Conservation (phyloP, 108 stramenopile species). For the Discostella stelligeroides region DNA sequence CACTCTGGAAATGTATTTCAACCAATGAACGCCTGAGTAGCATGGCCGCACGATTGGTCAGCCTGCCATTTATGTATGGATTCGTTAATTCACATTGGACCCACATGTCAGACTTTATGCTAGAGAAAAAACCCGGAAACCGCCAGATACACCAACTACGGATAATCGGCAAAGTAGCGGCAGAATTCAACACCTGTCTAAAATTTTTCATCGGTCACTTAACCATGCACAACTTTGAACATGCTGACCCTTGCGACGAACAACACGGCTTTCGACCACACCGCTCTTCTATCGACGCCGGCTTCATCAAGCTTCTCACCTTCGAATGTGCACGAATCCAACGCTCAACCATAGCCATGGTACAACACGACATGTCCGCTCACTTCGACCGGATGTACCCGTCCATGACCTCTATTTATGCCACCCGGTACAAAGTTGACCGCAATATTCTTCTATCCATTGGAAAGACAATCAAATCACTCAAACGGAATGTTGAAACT, state of each 20-base stretch:
- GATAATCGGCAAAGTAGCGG: slow-evolving; percentile 16
- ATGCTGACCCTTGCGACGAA: not conserved
- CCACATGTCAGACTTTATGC: slow-evolving; percentile 13
- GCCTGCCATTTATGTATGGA: slow-evolving; percentile 7
- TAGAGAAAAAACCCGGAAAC: slow-evolving; percentile 32
- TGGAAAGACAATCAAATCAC: not conserved
- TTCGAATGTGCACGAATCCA: slow-evolving; percentile 18
- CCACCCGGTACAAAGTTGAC: not conserved
- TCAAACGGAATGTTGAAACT: slow-evolving; percentile 12
- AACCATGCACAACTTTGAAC: slow-evolving; percentile 11
- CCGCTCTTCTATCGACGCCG: slow-evolving; percentile 17
- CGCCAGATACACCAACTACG: slow-evolving; percentile 16
- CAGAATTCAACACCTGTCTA: slow-evolving; percentile 33
- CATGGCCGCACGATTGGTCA: slow-evolving; percentile 9
- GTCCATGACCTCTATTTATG: not conserved
- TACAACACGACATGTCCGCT: slow-evolving; percentile 11
- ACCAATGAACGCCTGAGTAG: too few species aligned
- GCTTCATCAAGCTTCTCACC: slow-evolving; percentile 13
- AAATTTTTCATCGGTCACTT: slow-evolving; percentile 12
- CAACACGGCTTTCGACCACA: slow-evolving; percentile 15
- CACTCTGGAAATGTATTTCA: slow-evolving; percentile 29
- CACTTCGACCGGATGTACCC: slow-evolving; percentile 23
- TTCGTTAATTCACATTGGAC: slow-evolving; percentile 13
- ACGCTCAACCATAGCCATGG: not conserved
- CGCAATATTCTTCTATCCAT: not conserved